Conservation (phyloP, 164 flowering plant species). For the Echeveria elegans region DNA sequence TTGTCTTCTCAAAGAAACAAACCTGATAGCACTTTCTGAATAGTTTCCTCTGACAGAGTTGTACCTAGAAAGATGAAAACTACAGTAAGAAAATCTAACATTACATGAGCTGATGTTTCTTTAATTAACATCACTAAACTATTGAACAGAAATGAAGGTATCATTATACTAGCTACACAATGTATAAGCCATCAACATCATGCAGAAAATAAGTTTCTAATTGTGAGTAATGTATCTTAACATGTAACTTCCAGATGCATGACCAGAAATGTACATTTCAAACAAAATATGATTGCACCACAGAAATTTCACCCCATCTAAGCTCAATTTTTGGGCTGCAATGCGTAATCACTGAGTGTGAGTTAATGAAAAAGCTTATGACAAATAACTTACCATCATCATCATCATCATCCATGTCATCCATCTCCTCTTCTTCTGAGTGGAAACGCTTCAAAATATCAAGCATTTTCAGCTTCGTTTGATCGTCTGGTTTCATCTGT, state of each 20-base stretch:
- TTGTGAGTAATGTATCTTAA: no score
- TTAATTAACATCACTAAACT: neutral
- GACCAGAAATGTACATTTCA: no score
- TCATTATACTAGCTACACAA: no score
- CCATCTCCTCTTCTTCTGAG: constrained; percentile 45
- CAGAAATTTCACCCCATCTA: no score
- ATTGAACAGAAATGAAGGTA: neutral
- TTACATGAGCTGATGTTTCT: neutral
- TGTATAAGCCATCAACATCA: no score
- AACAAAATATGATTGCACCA: no score
- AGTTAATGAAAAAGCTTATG: constrained; percentile 3
- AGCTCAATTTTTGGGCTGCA: no score
- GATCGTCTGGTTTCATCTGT: constrained; percentile 60
- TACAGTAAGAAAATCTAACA: neutral
- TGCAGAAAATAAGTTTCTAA: no score
- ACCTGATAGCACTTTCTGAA: constrained; percentile 76
- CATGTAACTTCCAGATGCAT: no score
- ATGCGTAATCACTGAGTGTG: neutral
- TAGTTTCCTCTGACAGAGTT: constrained; percentile 57
- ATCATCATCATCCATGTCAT: constrained; percentile 35
- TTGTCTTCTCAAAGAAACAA: constrained; percentile 9
- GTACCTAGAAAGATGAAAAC: constrained; percentile 31
- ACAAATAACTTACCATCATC: constrained; percentile 11
- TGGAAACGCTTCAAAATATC: constrained; percentile 72
- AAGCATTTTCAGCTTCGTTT: constrained; percentile 66